Base-by-base conservation (phyloP, 1,284 basidiomycete genomes). In the Vanrija sp. region DNA sequence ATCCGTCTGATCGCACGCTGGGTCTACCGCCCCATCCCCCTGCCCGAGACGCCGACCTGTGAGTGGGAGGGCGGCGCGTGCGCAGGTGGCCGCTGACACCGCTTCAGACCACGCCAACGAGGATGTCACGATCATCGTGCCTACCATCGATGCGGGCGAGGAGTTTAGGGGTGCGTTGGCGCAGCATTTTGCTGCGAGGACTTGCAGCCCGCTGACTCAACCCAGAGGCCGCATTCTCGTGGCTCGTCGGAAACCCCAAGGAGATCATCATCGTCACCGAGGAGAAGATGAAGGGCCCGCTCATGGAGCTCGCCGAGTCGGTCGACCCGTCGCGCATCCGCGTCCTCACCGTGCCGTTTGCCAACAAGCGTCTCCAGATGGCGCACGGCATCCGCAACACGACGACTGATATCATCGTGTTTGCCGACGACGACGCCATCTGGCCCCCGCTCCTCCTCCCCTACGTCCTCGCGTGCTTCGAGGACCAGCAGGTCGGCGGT, bases 231-330 rank as follows among this genome's bases (percentile, higher is more conserved):
- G 89, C 90, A 27, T 83, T 86, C 75, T 87, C 84, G 63, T 94
- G 90, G 91, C 85, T 95, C 55, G 84, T 85, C 61, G 88, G 89
- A 62, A 86, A 88, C 63, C 91, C 90, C 15, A 91, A 90, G 71
- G 89, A 94, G 76, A 90, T 94, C 68, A 81, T 93, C 80, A 92
- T 94, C 76, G 88, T 94, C 71, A 94, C 90, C 9, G 90, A 93
- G 75, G 88, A 90, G 71, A 86, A 86, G 73, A 93, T 93, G 88
- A 80, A 83, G 31, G 86, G 83, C 0, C 88, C 89, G 3, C 81
- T 94, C 2, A 86, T 93, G 71, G 88, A 88, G 47, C 84, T 95
- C 51, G 90, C 91, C 49, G 83, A 89, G 67, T 80, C 84, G 37
- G 89, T 95, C 71, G 87, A 92, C 75, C 88, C 88, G 0, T 79